These are phyloP conservation scores for Carex littledalei DNA, from an alignment of 176 grass and related monocot genomes.

Conservation along the genomic window DNA sequence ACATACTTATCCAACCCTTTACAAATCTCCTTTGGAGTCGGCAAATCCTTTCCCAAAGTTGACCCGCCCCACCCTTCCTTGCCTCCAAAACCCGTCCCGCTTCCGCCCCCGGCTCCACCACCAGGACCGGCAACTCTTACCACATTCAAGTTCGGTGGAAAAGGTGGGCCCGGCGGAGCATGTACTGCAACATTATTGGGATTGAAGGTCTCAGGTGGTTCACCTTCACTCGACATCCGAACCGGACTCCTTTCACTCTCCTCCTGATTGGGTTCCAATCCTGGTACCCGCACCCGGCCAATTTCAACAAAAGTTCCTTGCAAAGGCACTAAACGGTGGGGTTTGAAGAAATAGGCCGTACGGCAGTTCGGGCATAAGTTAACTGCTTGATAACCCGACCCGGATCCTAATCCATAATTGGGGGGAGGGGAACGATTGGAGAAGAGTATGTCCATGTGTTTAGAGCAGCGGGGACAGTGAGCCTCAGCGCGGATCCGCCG, in stretches of 20 bases:
- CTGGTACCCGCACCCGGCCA: slow-evolving; percentile 50
- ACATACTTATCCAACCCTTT: slow-evolving; percentile 96
- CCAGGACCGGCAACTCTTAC: slow-evolving; percentile 64
- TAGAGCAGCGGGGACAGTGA: slow-evolving; percentile 95
- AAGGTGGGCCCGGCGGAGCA: slow-evolving; percentile 72
- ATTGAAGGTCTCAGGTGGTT: slow-evolving; percentile 32
- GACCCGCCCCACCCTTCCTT: slow-evolving; percentile 91
- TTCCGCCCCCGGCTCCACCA: slow-evolving; percentile 45
- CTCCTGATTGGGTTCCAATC: slow-evolving; percentile 39
- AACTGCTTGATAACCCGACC: slow-evolving; percentile 76
- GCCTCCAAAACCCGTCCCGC: slow-evolving; percentile 34
- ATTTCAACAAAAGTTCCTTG: slow-evolving; percentile 99
- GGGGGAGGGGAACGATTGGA: slow-evolving; percentile 45
- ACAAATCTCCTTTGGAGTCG: slow-evolving; percentile 91
- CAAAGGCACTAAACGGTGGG: slow-evolving; percentile 60
- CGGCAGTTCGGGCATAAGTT: slow-evolving; percentile 97
- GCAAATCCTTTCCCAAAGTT: slow-evolving; percentile 84
- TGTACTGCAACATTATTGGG: slow-evolving; percentile 58
- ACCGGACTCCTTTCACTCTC: slow-evolving; percentile 45
- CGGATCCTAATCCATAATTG: slow-evolving; percentile 19
- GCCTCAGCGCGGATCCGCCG: slow-evolving; percentile 87
- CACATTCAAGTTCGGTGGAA: slow-evolving; percentile 80
- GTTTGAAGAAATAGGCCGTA: slow-evolving; percentile 87
- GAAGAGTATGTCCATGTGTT: slow-evolving; percentile 95
- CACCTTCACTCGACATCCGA: slow-evolving; percentile 52